Evolutionary conservation across 176 grass and related monocot genomes (phyloP).

Genomic region (Bromus sterilis): DNA sequence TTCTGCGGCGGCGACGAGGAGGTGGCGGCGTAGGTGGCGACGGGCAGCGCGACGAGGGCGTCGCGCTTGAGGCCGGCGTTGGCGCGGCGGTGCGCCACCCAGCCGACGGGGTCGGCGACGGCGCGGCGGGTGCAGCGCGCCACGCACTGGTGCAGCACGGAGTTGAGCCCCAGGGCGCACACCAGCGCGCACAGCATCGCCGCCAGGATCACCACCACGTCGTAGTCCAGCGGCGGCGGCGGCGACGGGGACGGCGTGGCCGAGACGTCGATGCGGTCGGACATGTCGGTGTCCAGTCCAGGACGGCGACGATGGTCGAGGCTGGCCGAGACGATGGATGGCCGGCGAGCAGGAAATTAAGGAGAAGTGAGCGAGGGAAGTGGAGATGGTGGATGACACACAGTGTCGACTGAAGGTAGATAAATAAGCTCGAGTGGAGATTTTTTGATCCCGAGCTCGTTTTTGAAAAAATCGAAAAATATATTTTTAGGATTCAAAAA

Average conservation of each 20-base stretch:
- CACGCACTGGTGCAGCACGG: constrained; percentile 68
- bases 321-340: neutral
- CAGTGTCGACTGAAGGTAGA: too few species aligned
- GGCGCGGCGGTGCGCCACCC: constrained; percentile 41
- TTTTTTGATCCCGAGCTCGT: too few species aligned
- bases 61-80: constrained; percentile 61
- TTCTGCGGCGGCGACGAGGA: neutral
- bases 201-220: constrained; percentile 69
- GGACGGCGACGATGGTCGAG: neutral
- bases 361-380: neutral
- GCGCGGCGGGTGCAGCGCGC: constrained; percentile 55
- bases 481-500: too few species aligned
- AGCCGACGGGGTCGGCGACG: constrained; percentile 39
- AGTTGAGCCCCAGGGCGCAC: constrained; percentile 68
- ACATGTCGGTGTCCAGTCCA: neutral
- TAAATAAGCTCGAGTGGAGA: too few species aligned
- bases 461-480: too few species aligned
- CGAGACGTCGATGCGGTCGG: neutral
- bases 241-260: neutral
- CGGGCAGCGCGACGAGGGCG: constrained; percentile 39
- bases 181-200: constrained; percentile 81
- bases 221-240: constrained; percentile 40
- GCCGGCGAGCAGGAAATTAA: neutral
- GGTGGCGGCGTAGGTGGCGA: constrained; percentile 18
- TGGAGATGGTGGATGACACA: neutral